Evolutionary conservation across 495 filamentous ascomycete species (phyloP), one percentile per base, ranked within the genome.

Genomic region (Evansstolkia leycettana): DNA sequence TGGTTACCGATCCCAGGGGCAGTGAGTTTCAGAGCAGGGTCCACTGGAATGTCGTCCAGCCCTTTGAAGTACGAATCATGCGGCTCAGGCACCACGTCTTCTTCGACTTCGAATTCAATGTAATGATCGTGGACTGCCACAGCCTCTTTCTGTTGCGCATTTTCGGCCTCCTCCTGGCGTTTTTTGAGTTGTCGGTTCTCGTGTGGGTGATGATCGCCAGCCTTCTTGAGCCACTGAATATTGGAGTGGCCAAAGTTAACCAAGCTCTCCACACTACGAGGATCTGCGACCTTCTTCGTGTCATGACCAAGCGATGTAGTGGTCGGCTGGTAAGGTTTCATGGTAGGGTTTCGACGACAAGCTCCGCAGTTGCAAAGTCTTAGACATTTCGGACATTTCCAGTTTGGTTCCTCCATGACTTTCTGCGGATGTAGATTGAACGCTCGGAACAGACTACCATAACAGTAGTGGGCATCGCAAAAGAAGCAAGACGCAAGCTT

Each of bases 171-270:
- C 30, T 62, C 54, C 26, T 54, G 55, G 7, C 64, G 64, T 31
- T 62, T 63, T 31, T 62, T 63, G 16, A 79, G 42, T 5, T 71
- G 64, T 15, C 49, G 50, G 8, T 52, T 67, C 5, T 72, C 62
- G 8, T 56, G 35, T 7, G 55, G 46, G 33, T 48, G 38, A 36
- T 69, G 65, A 36, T 65, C 60, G 5, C 56, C 60, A 18, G 59
- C 62, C 36, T 76, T 69, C 36, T 72, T 73, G 33, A 94, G 51
- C 82, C 84, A 92, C 17, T 65, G 69, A 6, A 86, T 56, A 54
- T 96, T 96, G 11, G 86, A 84, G 16, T 78, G 64, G 9, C 76
- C 70, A 57, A 93, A 90, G 45, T 93, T 82, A 7, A 94, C 83
- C 10, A 94, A 63, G 26, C 75, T 75, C 49, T 96, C 87, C 9